phyloP scores from a whole-genome alignment of 2,329 filamentous ascomycete genomes.

The Fusarium chlamydosporum region DNA sequence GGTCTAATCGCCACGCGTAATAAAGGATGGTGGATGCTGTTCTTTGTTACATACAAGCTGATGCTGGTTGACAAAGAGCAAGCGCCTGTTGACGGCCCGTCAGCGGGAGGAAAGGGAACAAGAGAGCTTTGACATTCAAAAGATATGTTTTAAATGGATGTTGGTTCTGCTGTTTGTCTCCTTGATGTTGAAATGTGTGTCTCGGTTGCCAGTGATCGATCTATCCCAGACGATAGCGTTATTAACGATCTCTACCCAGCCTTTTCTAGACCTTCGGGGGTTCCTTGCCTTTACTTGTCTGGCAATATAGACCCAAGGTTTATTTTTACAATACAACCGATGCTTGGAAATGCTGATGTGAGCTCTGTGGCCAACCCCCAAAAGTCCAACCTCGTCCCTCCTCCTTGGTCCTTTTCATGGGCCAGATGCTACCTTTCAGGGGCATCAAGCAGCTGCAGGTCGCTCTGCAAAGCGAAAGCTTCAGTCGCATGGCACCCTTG shows the following conservation, averaged over 20 bases:
- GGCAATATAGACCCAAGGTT: background rate
- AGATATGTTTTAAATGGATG: background rate
- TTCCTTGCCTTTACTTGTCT: constrained; percentile 22
- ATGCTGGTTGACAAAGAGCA: constrained; percentile 27
- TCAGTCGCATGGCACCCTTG: constrained; percentile 44
- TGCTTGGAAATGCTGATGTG: constrained; percentile 4
- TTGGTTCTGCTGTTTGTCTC: background rate
- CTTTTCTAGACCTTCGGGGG: background rate
- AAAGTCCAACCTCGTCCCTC: background rate
- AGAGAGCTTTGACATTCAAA: constrained; percentile 25
- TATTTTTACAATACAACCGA: background rate
- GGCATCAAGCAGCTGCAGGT: constrained; percentile 31
- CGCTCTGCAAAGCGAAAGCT: constrained; percentile 32
- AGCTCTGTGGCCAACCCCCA: constrained; percentile 24
- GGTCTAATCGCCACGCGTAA: constrained; percentile 16
- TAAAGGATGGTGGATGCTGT: background rate
- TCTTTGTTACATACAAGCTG: constrained; percentile 13
- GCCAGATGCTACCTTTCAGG: constrained; percentile 30
- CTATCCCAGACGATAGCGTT: background rate
- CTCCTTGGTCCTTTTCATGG: background rate
- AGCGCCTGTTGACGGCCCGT: constrained; percentile 27
- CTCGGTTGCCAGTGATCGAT: background rate
- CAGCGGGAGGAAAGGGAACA: constrained; percentile 28
- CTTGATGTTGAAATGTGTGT: background rate
- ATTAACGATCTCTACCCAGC: background rate